Evolutionary conservation across 2,329 filamentous ascomycete genomes (phyloP).

Genomic region (Colletotrichum incanum): DNA sequence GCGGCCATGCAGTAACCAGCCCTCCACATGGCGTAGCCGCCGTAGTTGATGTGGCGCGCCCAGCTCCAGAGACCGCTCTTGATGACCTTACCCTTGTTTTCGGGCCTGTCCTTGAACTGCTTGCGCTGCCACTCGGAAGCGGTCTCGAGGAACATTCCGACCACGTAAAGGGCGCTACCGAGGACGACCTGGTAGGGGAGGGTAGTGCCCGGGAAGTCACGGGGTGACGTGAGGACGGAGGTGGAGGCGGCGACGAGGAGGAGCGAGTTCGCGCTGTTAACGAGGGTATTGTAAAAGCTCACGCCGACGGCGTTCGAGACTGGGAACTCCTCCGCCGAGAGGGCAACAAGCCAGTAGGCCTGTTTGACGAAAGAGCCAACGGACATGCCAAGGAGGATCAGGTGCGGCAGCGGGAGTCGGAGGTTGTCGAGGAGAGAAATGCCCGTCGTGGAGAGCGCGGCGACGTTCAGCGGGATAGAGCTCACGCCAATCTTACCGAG

Average conservation of each 20-base stretch:
- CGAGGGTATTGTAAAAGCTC: conserved; percentile 66
- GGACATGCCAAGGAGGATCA: conserved; percentile 68
- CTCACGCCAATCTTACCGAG: conserved; percentile 63
- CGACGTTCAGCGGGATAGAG: conserved; percentile 57
- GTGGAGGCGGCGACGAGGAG: conserved; percentile 66
- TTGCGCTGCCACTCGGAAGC: conserved; percentile 70
- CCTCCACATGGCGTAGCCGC: conserved; percentile 56
- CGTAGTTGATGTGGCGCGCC: conserved; percentile 60
- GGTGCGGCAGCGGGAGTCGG: conserved; percentile 65
- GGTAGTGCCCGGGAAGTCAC: conserved; percentile 44
- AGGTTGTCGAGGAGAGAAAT: conserved; percentile 55
- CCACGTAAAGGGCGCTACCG: conserved; percentile 64
- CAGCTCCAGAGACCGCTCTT: conserved; percentile 56
- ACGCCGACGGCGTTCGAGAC: conserved; percentile 60
- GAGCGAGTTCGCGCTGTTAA: conserved; percentile 71
- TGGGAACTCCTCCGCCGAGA: conserved; percentile 67
- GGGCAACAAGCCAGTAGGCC: conserved; percentile 64
- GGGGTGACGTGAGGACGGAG: conserved; percentile 52
- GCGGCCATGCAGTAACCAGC: conserved; percentile 53
- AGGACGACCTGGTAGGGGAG: conserved; percentile 56
- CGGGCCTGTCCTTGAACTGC: conserved; percentile 55
- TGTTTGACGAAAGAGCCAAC: conserved; percentile 69
- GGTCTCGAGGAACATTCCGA: conserved; percentile 69
- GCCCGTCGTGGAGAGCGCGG: conserved; percentile 54
- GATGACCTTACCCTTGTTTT: conserved; percentile 58